Conservation (phyloP, 2,329 filamentous ascomycete genomes). For the Fonsecaea pedrosoi region DNA sequence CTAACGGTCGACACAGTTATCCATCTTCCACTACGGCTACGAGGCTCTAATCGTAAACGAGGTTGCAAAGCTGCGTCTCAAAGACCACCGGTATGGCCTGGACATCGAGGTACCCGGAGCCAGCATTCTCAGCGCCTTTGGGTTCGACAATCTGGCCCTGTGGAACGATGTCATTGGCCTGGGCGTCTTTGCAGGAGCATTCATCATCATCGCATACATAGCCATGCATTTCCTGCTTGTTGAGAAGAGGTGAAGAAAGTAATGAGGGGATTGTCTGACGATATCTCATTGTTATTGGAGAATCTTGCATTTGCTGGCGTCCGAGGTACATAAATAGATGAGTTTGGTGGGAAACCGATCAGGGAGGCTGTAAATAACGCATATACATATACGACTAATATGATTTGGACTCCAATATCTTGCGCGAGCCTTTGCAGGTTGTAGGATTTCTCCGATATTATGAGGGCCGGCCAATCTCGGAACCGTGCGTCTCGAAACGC, state of each 20-base stretch:
- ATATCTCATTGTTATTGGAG: not conserved
- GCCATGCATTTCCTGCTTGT: constrained; percentile 95
- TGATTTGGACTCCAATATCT: not conserved
- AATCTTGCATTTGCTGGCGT: constrained; percentile 1
- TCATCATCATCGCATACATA: constrained; percentile 84
- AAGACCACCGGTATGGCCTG: constrained; percentile 93
- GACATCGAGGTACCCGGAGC: constrained; percentile 96
- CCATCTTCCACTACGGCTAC: constrained; percentile 98
- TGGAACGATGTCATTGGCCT: constrained; percentile 85
- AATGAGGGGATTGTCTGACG: constrained; percentile 15
- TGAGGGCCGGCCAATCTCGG: constrained; percentile 24
- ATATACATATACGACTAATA: constrained; percentile 14
- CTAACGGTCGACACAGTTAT: constrained; percentile 62
- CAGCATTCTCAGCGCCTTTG: constrained; percentile 91
- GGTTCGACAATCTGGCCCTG: constrained; percentile 84
- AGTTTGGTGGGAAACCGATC: not conserved
- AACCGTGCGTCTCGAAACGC: constrained; percentile 28
- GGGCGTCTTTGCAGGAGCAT: constrained; percentile 79
- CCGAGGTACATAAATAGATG: constrained; percentile 4
- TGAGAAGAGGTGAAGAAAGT: constrained; percentile 71
- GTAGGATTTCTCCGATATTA: not conserved
- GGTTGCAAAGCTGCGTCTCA: constrained; percentile 83
- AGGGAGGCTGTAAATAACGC: not conserved
- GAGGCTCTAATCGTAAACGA: constrained; percentile 97
- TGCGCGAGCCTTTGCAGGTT: not conserved